Percentiles rank a stretch among this genome's conserved stretches.
Conservation (phyloP, 345 rosid species). For the Reutealis trisperma region DNA sequence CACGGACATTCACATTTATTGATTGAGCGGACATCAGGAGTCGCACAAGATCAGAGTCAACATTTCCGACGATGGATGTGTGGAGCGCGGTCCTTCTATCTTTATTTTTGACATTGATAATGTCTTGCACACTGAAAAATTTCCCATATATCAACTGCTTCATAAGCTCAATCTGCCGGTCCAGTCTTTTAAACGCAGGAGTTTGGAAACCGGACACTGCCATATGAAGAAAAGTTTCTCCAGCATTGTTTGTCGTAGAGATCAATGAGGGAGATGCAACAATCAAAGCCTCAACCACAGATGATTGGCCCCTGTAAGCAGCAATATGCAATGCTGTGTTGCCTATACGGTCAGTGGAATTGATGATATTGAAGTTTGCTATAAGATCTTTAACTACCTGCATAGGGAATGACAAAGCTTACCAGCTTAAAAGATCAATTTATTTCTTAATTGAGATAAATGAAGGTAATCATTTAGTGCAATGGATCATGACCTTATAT, state of each 20-base stretch:
- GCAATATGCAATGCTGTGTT: constrained; percentile 77
- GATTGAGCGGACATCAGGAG: constrained; percentile 66
- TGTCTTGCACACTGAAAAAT: too few species aligned
- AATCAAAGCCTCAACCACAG: constrained; percentile 57
- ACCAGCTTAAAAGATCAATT: constrained; percentile 1
- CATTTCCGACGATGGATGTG: constrained; percentile 67
- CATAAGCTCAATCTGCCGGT: constrained; percentile 72
- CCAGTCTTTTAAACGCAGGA: too few species aligned
- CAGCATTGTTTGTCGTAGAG: constrained; percentile 55
- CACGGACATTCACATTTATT: constrained; percentile 61
- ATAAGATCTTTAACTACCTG: constrained; percentile 70
- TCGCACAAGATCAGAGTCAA: constrained; percentile 65
- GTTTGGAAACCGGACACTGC: too few species aligned
- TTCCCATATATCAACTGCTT: constrained; percentile 47
- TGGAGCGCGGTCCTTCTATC: constrained; percentile 84
- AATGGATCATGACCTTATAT: constrained; percentile 1
- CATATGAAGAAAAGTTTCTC: too few species aligned
- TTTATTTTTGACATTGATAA: constrained; percentile 55
- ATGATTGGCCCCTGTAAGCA: constrained; percentile 71
- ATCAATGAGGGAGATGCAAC: constrained; percentile 52
- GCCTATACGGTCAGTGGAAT: constrained; percentile 58
- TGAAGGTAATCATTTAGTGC: neutral
- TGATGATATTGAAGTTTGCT: constrained; percentile 47
- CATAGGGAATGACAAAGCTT: neutral
- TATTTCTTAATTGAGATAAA: neutral